phyloP scores from a whole-genome alignment of 2,329 filamentous ascomycete genomes.

The Sporothrix inflata region DNA sequence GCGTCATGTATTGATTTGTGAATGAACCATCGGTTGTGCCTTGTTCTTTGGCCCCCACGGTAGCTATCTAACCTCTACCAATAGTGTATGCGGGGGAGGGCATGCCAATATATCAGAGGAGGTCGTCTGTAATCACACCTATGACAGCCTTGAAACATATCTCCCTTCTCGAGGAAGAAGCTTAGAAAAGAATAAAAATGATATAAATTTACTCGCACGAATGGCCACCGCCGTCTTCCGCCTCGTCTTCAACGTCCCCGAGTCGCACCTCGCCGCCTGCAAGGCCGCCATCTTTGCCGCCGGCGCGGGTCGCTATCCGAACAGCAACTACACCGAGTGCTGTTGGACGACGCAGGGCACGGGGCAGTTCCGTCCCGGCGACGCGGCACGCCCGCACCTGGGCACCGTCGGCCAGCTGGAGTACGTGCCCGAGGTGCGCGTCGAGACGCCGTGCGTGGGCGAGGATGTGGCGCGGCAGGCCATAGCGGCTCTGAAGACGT shows the following conservation, averaged over 20 bases:
- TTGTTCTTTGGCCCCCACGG: too few species aligned
- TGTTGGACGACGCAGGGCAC: conserved; percentile 57
- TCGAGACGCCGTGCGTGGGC: conserved; percentile 65
- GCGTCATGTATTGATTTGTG: too few species aligned
- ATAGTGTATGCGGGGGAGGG: too few species aligned
- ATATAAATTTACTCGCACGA: neutral
- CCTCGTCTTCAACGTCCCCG: conserved; percentile 57
- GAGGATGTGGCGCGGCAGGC: conserved; percentile 60
- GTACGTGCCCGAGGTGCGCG: conserved; percentile 60
- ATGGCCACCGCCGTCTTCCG: conserved; percentile 35
- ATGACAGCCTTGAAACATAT: too few species aligned
- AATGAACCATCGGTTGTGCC: too few species aligned
- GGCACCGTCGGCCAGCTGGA: conserved; percentile 58
- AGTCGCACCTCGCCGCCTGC: conserved; percentile 49
- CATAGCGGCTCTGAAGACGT: conserved; percentile 68
- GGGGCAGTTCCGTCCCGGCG: conserved; percentile 68
- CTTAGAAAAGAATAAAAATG: neutral
- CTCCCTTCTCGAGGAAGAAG: neutral
- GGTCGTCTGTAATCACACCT: too few species aligned
- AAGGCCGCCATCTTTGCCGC: conserved; percentile 60
- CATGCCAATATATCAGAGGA: too few species aligned
- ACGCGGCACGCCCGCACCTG: conserved; percentile 63
- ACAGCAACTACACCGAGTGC: conserved; percentile 59
- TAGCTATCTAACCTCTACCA: too few species aligned
- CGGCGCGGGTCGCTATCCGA: conserved; percentile 58